Evolutionary conservation across 345 rosid species (phyloP).

Genomic region (Bretschneidera sinensis): DNA sequence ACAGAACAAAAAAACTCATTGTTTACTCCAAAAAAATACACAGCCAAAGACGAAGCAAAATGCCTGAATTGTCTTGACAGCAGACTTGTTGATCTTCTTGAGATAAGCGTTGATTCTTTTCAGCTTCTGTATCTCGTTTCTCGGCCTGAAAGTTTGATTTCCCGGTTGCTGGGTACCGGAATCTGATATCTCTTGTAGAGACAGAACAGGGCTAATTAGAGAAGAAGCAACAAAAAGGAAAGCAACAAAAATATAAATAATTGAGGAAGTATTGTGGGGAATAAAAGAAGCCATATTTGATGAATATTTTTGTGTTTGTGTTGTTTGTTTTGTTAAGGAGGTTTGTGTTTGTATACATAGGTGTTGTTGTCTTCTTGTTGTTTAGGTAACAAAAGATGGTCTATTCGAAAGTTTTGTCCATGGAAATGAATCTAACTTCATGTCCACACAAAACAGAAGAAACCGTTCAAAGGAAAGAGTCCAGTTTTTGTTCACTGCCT

Average conservation of each 20-base stretch:
- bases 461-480: constrained; percentile 9
- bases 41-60: neutral
- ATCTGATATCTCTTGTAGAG: constrained; percentile 30
- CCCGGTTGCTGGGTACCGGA: constrained; percentile 34
- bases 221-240: constrained; percentile 41
- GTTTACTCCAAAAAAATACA: neutral
- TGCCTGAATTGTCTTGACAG: constrained; percentile 83
- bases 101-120: constrained; percentile 51
- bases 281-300: constrained; percentile 49
- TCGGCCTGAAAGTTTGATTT: constrained; percentile 53
- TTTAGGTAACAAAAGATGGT: constrained; percentile 15
- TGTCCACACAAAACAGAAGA: constrained; percentile 42
- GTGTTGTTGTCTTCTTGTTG: constrained; percentile 47
- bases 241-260: constrained; percentile 43
- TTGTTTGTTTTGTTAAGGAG: constrained; percentile 29
- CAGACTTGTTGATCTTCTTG: constrained; percentile 75
- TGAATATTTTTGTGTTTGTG: constrained; percentile 32
- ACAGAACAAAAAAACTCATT: constrained; percentile 1
- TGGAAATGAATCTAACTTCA: constrained; percentile 33
- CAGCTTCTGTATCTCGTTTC: constrained; percentile 42
- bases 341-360: constrained; percentile 43
- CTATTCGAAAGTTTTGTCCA: constrained; percentile 29
- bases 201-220: constrained; percentile 29
- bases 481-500: constrained; percentile 19
- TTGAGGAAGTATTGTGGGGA: constrained; percentile 21